These are phyloP conservation scores for Trichoderma afroharzianum DNA, from an alignment of 2,329 filamentous ascomycete species.

Conservation along the genomic window DNA sequence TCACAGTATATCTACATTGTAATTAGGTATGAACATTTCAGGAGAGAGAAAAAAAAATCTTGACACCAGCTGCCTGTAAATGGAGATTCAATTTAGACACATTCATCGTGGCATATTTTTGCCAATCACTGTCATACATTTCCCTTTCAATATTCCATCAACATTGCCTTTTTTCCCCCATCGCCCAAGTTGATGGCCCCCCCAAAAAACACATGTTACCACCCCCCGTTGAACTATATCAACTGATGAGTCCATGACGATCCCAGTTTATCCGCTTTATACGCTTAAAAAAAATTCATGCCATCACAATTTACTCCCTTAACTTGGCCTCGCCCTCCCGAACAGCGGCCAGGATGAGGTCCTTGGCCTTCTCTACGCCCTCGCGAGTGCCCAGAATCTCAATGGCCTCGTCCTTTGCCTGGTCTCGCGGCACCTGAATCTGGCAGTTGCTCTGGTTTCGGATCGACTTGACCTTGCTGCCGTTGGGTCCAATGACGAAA, in stretches of 20 bases:
- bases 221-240: background rate
- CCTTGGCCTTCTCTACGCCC: slow-evolving; percentile 80
- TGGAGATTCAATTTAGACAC: background rate
- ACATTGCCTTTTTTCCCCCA: background rate
- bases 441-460: slow-evolving; percentile 88
- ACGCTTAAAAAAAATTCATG: background rate
- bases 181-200: background rate
- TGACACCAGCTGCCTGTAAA: background rate
- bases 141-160: background rate
- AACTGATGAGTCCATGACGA: background rate
- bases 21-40: background rate
- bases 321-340: slow-evolving; percentile 50
- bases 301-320: slow-evolving; percentile 25
- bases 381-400: slow-evolving; percentile 78
- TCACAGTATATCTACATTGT: background rate
- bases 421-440: slow-evolving; percentile 86
- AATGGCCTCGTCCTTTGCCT: slow-evolving; percentile 74
- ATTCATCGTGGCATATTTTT: background rate
- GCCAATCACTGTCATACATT: background rate
- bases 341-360: slow-evolving; percentile 83
- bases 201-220: background rate
- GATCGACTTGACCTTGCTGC: slow-evolving; percentile 88
- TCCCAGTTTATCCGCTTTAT: background rate
- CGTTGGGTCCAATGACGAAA: slow-evolving; percentile 83
- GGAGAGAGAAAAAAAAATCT: background rate